Percentiles rank a stretch among this genome's conserved stretches.
Conservation (phyloP, 2,329 filamentous ascomycete genomes). For the Colletotrichum phormii region DNA sequence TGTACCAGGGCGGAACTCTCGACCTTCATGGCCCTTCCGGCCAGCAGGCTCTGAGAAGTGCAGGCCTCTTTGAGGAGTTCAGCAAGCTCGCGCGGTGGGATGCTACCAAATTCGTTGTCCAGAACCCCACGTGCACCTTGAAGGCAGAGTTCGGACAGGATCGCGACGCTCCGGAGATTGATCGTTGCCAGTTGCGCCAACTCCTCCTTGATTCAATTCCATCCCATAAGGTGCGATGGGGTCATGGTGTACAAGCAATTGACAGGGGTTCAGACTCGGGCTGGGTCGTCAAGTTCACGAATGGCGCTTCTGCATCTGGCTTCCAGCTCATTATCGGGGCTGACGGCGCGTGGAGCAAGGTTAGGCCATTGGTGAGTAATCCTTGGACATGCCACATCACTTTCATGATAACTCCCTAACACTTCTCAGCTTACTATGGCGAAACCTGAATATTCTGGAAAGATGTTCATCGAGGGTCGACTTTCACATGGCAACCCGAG, state of each 20-base stretch:
- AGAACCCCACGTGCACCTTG: neutral
- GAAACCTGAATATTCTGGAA: slow-evolving; percentile 22
- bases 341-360: slow-evolving; percentile 28
- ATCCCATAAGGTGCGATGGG: slow-evolving; percentile 51
- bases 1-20: slow-evolving; percentile 52
- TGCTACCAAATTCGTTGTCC: slow-evolving; percentile 33
- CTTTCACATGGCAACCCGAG: slow-evolving; percentile 7
- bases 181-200: slow-evolving; percentile 47
- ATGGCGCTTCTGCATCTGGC: slow-evolving; percentile 6
- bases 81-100: slow-evolving; percentile 46
- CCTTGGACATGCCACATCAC: neutral
- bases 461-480: slow-evolving; percentile 3
- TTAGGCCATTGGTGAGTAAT: slow-evolving; percentile 10
- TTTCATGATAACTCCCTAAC: neutral
- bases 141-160: slow-evolving; percentile 33
- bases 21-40: slow-evolving; percentile 62
- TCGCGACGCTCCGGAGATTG: slow-evolving; percentile 51
- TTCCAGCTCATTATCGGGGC: slow-evolving; percentile 23
- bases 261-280: neutral
- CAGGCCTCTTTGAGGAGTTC: slow-evolving; percentile 58
- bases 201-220: slow-evolving; percentile 48
- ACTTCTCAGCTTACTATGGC: neutral
- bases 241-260: neutral
- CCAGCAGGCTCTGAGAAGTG: slow-evolving; percentile 55
- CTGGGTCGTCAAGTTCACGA: neutral